Evolutionary conservation across 257 asterid species (phyloP).

Genomic region (Striga asiatica): DNA sequence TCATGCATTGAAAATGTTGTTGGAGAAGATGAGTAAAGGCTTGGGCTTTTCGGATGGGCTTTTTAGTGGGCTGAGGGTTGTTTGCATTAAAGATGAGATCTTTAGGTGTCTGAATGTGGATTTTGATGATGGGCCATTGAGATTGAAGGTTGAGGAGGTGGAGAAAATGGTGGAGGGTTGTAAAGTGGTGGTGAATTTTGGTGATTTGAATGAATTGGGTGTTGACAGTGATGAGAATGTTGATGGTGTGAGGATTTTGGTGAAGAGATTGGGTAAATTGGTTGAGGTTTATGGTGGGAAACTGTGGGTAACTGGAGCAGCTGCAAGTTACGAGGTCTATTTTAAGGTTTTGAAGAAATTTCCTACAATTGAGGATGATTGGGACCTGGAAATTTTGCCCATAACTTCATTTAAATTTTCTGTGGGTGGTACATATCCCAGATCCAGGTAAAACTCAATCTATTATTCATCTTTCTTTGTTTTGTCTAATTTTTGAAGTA

Average conservation of each 20-base stretch:
- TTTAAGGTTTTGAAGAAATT: constrained; percentile 47
- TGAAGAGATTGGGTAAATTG: constrained; percentile 31
- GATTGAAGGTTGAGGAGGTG: constrained; percentile 42
- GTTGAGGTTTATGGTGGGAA: constrained; percentile 31
- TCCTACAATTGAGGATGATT: constrained; percentile 66
- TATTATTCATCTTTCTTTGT: background rate
- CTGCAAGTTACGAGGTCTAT: constrained; percentile 46
- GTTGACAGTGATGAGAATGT: constrained; percentile 21
- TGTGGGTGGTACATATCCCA: constrained; percentile 51
- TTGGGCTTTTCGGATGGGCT: constrained; percentile 32
- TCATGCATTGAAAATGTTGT: constrained; percentile 43
- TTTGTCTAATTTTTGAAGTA: background rate
- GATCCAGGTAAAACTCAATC: constrained; percentile 55
- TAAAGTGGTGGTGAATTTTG: constrained; percentile 48
- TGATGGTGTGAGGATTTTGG: constrained; percentile 38
- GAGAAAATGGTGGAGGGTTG: constrained; percentile 22
- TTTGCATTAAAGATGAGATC: constrained; percentile 45
- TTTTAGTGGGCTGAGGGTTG: constrained; percentile 41
- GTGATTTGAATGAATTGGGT: constrained; percentile 42
- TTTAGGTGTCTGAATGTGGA: constrained; percentile 38
- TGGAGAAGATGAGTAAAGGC: constrained; percentile 33
- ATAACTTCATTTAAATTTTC: constrained; percentile 40
- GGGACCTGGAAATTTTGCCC: constrained; percentile 70
- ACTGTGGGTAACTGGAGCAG: constrained; percentile 64
- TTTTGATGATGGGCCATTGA: constrained; percentile 40